A percentile compares a stretch with the other conserved stretches of the same genome.
Conservation (phyloP, 805 yeast species). For the Candida morakotiae region DNA sequence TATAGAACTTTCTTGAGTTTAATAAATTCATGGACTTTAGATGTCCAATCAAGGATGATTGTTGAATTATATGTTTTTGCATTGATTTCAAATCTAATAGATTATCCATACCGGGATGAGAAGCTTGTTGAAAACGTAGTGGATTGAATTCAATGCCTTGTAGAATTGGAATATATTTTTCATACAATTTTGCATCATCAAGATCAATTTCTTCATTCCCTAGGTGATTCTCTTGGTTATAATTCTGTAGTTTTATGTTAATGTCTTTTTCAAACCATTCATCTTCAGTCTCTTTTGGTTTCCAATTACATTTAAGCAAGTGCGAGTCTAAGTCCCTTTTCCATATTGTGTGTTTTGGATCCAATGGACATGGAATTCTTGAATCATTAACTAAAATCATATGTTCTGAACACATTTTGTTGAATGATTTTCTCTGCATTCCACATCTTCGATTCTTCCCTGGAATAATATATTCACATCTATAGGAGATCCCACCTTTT, state of each 20-base stretch:
- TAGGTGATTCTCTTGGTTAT: no score
- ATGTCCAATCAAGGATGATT: constrained; percentile 73
- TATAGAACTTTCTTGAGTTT: constrained; percentile 30
- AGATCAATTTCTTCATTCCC: constrained; percentile 5
- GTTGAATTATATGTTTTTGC: constrained; percentile 79
- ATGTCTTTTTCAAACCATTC: constrained; percentile 49
- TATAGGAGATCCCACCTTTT: constrained; percentile 4
- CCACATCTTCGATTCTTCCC: constrained; percentile 57
- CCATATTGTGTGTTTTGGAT: constrained; percentile 73
- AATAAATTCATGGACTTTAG: constrained; percentile 43
- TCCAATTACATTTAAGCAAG: constrained; percentile 55
- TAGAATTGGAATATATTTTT: constrained; percentile 16
- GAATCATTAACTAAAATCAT: constrained; percentile 23
- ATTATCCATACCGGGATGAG: constrained; percentile 26
- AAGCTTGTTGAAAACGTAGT: constrained; percentile 12
- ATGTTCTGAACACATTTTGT: constrained; percentile 63
- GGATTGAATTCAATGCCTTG: constrained; percentile 13
- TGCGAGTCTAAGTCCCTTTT: constrained; percentile 52
- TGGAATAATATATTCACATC: constrained; percentile 47
- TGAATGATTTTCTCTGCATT: constrained; percentile 50
- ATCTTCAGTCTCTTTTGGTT: constrained; percentile 29
- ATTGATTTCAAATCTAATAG: constrained; percentile 45
- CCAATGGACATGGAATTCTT: constrained; percentile 73
- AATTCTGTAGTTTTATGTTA: constrained; percentile 36
- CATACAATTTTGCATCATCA: constrained; percentile 7